Conservation (phyloP, 208 protist genomes). For the Angomonas desouzai region DNA sequence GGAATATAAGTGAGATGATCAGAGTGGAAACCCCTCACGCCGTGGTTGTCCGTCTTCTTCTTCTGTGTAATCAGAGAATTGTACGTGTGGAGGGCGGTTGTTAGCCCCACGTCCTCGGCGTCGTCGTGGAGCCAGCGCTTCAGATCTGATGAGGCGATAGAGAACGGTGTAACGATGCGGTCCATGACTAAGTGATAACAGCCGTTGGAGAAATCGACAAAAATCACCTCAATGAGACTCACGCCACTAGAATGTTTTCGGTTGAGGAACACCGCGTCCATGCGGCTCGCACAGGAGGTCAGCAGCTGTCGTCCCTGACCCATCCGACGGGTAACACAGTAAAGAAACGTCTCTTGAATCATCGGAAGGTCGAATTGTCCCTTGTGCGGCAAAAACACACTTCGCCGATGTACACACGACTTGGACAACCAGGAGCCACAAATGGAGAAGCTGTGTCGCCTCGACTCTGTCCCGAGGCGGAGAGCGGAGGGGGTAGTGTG, state of each 20-base stretch:
- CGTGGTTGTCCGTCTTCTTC: background rate
- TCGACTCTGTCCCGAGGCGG: background rate
- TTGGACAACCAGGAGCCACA: background rate
- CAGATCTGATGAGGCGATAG: background rate
- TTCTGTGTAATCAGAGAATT: background rate
- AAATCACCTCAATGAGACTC: conserved; percentile 12
- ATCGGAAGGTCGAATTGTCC: conserved; percentile 21
- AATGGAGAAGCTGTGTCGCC: background rate
- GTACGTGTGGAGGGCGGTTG: background rate
- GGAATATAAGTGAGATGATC: background rate
- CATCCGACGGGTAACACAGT: conserved; percentile 55
- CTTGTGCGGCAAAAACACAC: background rate
- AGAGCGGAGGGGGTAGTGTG: background rate
- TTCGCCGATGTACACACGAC: background rate
- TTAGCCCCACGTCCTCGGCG: background rate
- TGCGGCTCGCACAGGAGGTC: background rate
- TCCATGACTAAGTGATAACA: conserved; percentile 9
- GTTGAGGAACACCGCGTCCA: background rate
- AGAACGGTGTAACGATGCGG: conserved; percentile 5
- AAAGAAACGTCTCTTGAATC: conserved; percentile 44
- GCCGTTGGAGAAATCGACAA: background rate
- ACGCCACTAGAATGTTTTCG: background rate
- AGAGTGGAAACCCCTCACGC: background rate
- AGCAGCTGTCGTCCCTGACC: conserved; percentile 37
- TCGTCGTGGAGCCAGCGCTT: background rate